Base-by-base conservation (phyloP, 2,329 filamentous ascomycete species). In the Endoconidiophora laricicola region DNA sequence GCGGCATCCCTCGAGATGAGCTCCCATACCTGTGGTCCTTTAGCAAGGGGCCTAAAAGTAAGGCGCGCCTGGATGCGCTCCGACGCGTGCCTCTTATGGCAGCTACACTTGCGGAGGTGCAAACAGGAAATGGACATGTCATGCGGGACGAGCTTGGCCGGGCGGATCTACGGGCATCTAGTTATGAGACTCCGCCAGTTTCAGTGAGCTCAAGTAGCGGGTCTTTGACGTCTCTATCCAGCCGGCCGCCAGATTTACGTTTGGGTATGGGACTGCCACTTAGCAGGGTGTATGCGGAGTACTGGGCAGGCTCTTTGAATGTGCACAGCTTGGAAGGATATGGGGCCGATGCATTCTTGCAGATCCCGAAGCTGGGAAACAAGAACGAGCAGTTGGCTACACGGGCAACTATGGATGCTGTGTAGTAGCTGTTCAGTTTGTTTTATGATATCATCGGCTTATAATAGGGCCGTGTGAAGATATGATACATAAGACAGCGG, bases 11-110 rank as follows among this genome's bases (percentile, higher is more conserved):
- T 1, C 78, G 80, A 45, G 85, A 91, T 41, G 78, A 90, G 52
- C 69, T 95, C 20, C 88, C 90, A 0, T 83, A 93, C 61, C 73
- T 98, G 4, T 98, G 93, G 91, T 94, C 87, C 23, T 98, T 98
- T 63, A 87, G 81, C 65, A 96, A 96, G 65, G 90, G 90, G 0
- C 86, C 88, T 2, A 78, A 86, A 36, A 83, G 79, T 52, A 72
- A 81, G 56, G 75, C 78, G 54, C 78, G 86, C 3, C 72, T 96
- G n/a, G 72, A 85, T 58, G 96, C 95, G 61, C 73, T 98, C 6
- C 78, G 77, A 9, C 79, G 82, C 55, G 90, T 98, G 2, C 91
- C 91, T 2, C 83, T 85, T 54, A 83, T 98, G 73, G 85, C 90
- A 10, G 91, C 87, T 18, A 98, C 90, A 0, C 79, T 94, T 69